Evolutionary conservation across 352 stramenopile species (phyloP), one percentile per base, ranked within the genome.

Genomic region (Stramenopiles sp.): DNA sequence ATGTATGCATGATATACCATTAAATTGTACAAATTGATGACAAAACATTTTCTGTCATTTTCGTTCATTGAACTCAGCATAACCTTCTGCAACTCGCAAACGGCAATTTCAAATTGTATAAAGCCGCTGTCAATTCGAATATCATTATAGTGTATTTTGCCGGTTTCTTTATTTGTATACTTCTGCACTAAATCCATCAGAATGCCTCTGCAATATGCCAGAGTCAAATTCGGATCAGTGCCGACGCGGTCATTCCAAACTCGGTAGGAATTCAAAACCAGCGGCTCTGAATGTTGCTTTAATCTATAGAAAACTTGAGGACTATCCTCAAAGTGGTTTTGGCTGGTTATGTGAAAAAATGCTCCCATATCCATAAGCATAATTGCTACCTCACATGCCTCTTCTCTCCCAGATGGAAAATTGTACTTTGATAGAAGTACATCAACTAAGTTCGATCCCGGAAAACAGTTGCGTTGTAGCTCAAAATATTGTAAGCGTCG

Each of bases 1-100:
- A 87, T 81, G 39, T 89, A 88, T 8, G 88, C 87, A 83, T 91
- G 90, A 32, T 89, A 86, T 44, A 91, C 87, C 82, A 90, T 85
- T 22, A 89, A 76, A 84, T 92, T 93, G 85, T 93, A 93, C 0
- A 90, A 0, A 82, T 93, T 93, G 55, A 91, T 89, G 27, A 87
- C 82, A 76, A 90, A 91, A 0, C 87, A 86, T 30, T 85, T 82
- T n/a, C 82, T 82, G 31, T 81, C 82, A 33, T 82, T 82, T 7
- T 82, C 75, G 67, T 87, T 80, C 84, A 89, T 86, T 7, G n/a
- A 71, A 0, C 22, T 0, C 33, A 83, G 14, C 31, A 80, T 75
- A 14, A 84, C 29, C 7, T n/a, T 1, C 80, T 84, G 82, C 1
- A 84, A 67, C 75, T 84, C 82, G 30, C 44, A 82, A 0, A 80